Evolutionary conservation across 805 yeast species (phyloP), one percentile per base, ranked within the genome.

Genomic region (Candida endomychidarum): DNA sequence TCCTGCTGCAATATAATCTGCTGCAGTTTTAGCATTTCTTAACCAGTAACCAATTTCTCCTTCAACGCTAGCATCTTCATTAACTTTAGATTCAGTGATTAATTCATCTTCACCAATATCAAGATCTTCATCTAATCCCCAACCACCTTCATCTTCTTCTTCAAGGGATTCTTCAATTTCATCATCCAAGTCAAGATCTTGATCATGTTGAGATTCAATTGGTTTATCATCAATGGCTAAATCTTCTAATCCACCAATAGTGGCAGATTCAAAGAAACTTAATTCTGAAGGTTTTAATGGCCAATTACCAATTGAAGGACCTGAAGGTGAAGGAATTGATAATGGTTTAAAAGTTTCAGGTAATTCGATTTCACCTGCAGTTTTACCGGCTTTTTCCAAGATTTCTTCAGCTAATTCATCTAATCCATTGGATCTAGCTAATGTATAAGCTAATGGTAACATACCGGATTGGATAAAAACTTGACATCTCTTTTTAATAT

Each of bases 1-100:
- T 53, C 99, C 99, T 2, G 96, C 89, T 2, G 99, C 97, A 54
- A 84, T 89, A 53, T 88, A 86, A 19, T 87, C 88, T 21, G 96
- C 97, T 4, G 97, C 88, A 41, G 90, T 77, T 47, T 83, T 85
- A 12, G 96, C 86, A 63, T 85, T 87, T 50, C 91, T 83, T 21
- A 86, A 76, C 99, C 99, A 95, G 43, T 64, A 63, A 3, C 82
- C 81, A 22, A 80, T 64, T 58, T 90, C 96, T 19, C 77, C 76
- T 11, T 73, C 74, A 43, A 60, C 72, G 7, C 51, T 43, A 12
- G 20, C 16, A 17, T 34, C 37, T 17, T 44, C 46, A 23, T 32
- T 48, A 15, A 15, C 52, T 15, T 7, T 3, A 5, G 48, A 36
- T 5, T 15, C 37, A 21, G 6, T 11, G 8, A 65, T 65, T 10